phyloP scores from a whole-genome alignment of 2,329 filamentous ascomycete species.

The Fusarium denticulatum region DNA sequence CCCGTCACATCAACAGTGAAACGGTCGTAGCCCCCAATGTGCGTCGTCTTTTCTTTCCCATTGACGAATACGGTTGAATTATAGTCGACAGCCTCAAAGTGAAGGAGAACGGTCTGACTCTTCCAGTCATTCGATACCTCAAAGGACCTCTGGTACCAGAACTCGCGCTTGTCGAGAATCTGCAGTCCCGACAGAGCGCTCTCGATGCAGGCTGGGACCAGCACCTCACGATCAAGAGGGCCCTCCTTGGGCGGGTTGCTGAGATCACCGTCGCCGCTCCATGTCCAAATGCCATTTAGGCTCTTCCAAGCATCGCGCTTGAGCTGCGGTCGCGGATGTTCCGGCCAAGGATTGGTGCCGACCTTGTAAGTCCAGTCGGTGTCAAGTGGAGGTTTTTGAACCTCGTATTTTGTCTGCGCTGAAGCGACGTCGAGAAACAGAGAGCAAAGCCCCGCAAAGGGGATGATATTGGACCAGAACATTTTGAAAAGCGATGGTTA shows the following conservation, averaged over 20 bases:
- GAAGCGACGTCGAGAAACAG: background rate
- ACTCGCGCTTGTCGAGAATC: constrained; percentile 52
- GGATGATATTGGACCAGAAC: background rate
- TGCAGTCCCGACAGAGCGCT: constrained; percentile 61
- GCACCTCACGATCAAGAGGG: constrained; percentile 48
- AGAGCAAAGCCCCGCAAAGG: background rate
- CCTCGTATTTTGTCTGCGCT: constrained; percentile 46
- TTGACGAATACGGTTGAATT: constrained; percentile 29
- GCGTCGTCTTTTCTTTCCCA: constrained; percentile 14
- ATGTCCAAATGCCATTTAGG: constrained; percentile 69
- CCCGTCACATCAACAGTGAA: constrained; percentile 21
- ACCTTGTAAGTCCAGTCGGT: constrained; percentile 64
- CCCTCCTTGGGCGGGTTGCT: constrained; percentile 2
- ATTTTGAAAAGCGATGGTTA: background rate
- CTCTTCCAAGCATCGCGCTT: constrained; percentile 63
- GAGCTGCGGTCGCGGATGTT: constrained; percentile 67
- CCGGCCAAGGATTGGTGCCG: constrained; percentile 64
- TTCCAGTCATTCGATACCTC: constrained; percentile 12
- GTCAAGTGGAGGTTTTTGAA: constrained; percentile 55
- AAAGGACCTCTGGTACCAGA: constrained; percentile 57
- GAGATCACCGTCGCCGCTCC: constrained; percentile 46
- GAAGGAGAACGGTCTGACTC: constrained; percentile 1
- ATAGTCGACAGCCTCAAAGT: constrained; percentile 32
- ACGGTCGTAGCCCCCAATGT: constrained; percentile 26
- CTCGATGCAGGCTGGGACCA: constrained; percentile 57